Percentiles rank a stretch among this genome's conserved stretches.
Conservation (phyloP, 495 filamentous ascomycete species). For the Talaromyces liani region DNA sequence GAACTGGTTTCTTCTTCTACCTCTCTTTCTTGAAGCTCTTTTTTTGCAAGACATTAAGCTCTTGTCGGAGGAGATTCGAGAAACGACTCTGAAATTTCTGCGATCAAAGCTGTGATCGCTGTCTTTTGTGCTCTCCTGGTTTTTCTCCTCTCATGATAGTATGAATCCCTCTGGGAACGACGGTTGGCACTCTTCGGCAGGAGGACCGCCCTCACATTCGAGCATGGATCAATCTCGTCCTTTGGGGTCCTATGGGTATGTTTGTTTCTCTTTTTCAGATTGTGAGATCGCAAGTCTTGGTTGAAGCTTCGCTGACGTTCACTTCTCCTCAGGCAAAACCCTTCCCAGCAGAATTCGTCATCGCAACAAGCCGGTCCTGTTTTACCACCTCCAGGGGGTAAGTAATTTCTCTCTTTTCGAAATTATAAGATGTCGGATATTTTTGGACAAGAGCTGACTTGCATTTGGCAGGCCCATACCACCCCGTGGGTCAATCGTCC, state of each 20-base stretch:
- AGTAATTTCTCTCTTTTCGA: constrained; percentile 13
- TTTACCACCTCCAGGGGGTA: constrained; percentile 43
- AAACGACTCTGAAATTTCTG: too few species aligned
- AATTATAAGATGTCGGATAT: neutral
- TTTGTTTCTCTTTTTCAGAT: neutral
- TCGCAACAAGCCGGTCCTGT: constrained; percentile 42
- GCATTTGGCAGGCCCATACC: constrained; percentile 32
- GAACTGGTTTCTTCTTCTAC: neutral
- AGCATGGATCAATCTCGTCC: constrained; percentile 39
- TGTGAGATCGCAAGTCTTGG: neutral
- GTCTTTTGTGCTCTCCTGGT: neutral
- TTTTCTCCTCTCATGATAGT: constrained; percentile 8
- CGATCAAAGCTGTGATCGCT: too few species aligned
- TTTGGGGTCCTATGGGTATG: constrained; percentile 40
- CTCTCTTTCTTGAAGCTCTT: neutral
- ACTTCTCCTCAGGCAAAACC: constrained; percentile 32
- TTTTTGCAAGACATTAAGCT: neutral
- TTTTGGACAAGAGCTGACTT: constrained; percentile 15
- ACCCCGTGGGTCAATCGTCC: constrained; percentile 32
- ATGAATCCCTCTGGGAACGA: constrained; percentile 42
- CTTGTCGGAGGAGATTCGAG: neutral
- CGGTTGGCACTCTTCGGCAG: constrained; percentile 38
- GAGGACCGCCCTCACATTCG: constrained; percentile 37
- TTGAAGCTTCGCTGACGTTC: neutral
- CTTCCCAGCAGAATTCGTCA: constrained; percentile 38